Percentiles rank a stretch among this genome's conserved stretches.
Evolutionary conservation across 768 basidiomycete species (phyloP).

Genomic region (Suillus occidentalis): DNA sequence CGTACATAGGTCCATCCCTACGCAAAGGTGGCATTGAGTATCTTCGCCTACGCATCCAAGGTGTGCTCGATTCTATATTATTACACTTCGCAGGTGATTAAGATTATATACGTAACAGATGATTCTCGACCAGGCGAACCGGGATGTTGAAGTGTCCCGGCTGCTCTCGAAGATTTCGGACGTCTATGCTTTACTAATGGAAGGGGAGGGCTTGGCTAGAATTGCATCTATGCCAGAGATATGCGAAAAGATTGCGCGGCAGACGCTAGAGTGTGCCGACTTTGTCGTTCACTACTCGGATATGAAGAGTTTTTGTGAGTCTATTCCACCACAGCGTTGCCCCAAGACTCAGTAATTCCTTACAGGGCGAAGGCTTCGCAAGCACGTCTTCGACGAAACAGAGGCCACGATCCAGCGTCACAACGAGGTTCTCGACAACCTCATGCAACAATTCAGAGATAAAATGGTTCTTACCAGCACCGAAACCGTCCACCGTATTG

Average conservation of each 20-base stretch:
- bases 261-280: conserved; percentile 27
- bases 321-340: too few relatives aligned
- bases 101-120: background rate
- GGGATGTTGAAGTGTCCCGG: background rate
- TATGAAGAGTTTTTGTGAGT: conserved; percentile 23
- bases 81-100: fast-evolving
- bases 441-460: conserved; percentile 10
- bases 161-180: conserved; percentile 1
- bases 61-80: background rate
- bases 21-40: background rate
- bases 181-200: background rate
- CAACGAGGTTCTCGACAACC: background rate
- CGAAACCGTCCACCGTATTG: background rate
- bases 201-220: background rate
- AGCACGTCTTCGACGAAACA: background rate
- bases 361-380: background rate
- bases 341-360: background rate
- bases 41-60: background rate
- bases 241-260: conserved; percentile 6
- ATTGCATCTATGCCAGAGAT: background rate
- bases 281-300: conserved; percentile 29
- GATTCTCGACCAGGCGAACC: background rate
- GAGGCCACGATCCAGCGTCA: background rate
- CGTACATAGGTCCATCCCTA: background rate
- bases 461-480: background rate